phyloP scores from a whole-genome alignment of 306 rosid species.

The Quercus alba region DNA sequence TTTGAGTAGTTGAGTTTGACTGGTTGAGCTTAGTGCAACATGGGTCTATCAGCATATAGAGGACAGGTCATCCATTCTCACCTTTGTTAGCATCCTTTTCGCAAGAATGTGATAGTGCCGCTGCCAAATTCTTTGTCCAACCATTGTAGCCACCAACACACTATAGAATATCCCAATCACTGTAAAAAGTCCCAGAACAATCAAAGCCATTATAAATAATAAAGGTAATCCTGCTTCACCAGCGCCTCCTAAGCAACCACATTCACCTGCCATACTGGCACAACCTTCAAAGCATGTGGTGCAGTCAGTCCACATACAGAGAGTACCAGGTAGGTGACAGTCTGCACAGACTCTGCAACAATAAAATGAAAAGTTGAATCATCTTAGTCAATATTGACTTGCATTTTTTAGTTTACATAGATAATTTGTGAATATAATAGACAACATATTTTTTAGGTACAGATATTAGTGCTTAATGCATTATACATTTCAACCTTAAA shows the following conservation, averaged over 20 bases:
- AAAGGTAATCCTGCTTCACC: conserved; percentile 97
- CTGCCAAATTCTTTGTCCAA: conserved; percentile 98
- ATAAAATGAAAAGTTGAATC: conserved; percentile 15
- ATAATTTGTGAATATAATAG: not conserved
- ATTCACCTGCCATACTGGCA: conserved; percentile 92
- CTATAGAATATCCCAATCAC: conserved; percentile 96
- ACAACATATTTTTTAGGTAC: not conserved
- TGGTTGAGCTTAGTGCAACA: conserved; percentile 5
- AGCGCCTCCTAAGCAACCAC: conserved; percentile 98
- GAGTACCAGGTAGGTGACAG: conserved; percentile 98
- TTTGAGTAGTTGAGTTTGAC: not conserved
- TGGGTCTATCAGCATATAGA: conserved; percentile 10
- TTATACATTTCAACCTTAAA: not conserved
- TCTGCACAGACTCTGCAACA: conserved; percentile 87
- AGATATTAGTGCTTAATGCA: not conserved
- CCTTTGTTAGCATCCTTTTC: conserved; percentile 97
- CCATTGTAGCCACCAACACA: conserved; percentile 99
- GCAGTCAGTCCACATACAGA: conserved; percentile 99
- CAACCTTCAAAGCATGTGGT: conserved; percentile 98
- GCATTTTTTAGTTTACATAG: not conserved
- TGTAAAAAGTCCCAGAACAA: conserved; percentile 88
- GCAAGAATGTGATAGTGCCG: conserved; percentile 98
- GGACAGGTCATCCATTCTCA: conserved; percentile 31
- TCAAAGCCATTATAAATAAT: conserved; percentile 79
- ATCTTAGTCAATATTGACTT: conserved; percentile 9